phyloP scores from a whole-genome alignment of 106 monocot species.

The Chionographis japonica region DNA sequence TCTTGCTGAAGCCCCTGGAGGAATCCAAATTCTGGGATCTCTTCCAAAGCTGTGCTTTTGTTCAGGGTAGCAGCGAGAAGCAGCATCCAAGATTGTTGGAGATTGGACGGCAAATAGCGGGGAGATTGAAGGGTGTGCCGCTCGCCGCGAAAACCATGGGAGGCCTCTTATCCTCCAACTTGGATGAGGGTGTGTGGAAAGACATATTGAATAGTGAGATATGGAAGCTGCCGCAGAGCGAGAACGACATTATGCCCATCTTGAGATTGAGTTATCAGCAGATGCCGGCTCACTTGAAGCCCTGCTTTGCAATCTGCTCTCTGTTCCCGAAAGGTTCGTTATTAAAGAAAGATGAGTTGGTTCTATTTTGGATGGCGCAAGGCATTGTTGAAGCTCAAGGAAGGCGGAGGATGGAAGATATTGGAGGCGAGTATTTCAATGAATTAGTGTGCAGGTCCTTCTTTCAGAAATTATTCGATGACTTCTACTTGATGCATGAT shows the following conservation, averaged over 20 bases:
- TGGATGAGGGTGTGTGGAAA: conserved; percentile 29
- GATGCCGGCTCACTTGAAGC: conserved; percentile 40
- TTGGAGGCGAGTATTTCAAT: conserved; percentile 5
- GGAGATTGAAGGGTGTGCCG: conserved; percentile 26
- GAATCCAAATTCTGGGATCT: neutral
- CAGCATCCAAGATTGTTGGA: conserved; percentile 14
- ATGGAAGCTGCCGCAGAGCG: conserved; percentile 6
- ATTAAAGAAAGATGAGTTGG: conserved; percentile 17
- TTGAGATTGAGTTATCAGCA: conserved; percentile 34
- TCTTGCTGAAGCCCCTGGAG: neutral
- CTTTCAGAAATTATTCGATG: neutral
- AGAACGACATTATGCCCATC: conserved; percentile 25
- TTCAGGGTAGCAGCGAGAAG: neutral
- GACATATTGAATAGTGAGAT: conserved; percentile 15
- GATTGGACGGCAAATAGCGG: conserved; percentile 31
- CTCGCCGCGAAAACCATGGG: conserved; percentile 32
- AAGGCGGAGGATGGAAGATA: conserved; percentile 7
- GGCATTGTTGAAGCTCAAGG: conserved; percentile 25
- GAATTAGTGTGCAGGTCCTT: neutral
- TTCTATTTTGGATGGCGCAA: conserved; percentile 40
- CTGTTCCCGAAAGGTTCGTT: conserved; percentile 32
- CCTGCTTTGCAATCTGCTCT: conserved; percentile 46
- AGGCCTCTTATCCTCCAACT: conserved; percentile 13
- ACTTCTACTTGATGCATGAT: conserved; percentile 8
- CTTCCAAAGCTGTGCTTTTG: conserved; percentile 1